Conservation (phyloP, 2,329 filamentous ascomycete species). For the Monosporascus sp. region DNA sequence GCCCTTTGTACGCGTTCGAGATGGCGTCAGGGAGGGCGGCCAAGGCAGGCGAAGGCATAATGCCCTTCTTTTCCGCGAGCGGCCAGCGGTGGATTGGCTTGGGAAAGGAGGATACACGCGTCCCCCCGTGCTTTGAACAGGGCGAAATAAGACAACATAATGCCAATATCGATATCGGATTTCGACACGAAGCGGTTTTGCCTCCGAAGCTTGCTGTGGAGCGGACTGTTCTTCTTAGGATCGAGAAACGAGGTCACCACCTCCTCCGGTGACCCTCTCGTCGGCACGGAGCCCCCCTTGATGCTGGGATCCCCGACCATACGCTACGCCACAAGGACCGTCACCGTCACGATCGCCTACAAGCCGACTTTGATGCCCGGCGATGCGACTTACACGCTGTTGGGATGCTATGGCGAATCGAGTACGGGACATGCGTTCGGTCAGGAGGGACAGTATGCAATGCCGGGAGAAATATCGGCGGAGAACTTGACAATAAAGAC, state of each 20-base stretch:
- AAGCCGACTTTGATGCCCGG: constrained; percentile 18
- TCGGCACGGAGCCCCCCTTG: constrained; percentile 10
- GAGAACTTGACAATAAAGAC: constrained; percentile 14
- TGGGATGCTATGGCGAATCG: constrained; percentile 20
- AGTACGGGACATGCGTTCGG: constrained; percentile 15
- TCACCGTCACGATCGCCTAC: constrained; percentile 23
- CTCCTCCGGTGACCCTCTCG: constrained; percentile 2
- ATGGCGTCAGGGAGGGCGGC: background rate
- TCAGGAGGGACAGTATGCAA: constrained; percentile 9
- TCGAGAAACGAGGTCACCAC: constrained; percentile 10
- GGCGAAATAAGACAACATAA: constrained; percentile 14
- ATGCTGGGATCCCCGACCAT: constrained; percentile 11
- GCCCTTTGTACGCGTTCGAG: constrained; percentile 18
- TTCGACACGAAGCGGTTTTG: constrained; percentile 14
- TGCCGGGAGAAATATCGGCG: constrained; percentile 5
- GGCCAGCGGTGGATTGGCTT: background rate
- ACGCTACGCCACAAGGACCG: constrained; percentile 16
- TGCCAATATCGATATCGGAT: constrained; percentile 9
- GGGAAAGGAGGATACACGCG: background rate
- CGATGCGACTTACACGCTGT: constrained; percentile 13
- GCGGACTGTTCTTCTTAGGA: constrained; percentile 11
- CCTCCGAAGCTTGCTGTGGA: constrained; percentile 14
- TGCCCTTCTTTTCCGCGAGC: background rate
- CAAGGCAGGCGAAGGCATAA: background rate
- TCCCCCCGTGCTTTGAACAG: constrained; percentile 3